Conservation (phyloP, 1,284 basidiomycete species). For the Cronartium quercuum region DNA sequence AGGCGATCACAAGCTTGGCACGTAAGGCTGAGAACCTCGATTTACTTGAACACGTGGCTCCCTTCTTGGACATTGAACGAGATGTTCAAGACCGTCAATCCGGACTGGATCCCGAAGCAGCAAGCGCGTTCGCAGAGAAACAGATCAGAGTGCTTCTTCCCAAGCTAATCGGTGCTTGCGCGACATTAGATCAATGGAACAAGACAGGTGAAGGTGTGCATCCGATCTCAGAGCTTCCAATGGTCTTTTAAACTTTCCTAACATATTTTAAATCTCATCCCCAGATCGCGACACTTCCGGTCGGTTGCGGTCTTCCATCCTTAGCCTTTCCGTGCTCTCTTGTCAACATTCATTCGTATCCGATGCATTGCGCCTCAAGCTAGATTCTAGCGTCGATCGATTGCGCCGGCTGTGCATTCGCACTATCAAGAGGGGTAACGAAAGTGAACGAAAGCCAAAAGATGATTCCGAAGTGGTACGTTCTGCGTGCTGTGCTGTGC, state of each 20-base stretch:
- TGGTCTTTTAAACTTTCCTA: not conserved
- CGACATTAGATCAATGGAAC: slow-evolving; percentile 12
- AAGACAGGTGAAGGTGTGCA: slow-evolving; percentile 20
- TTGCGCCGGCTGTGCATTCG: slow-evolving; percentile 21
- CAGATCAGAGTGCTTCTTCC: slow-evolving; percentile 14
- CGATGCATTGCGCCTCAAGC: slow-evolving; percentile 2
- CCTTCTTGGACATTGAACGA: not conserved
- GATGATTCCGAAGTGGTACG: not conserved
- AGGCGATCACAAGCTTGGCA: slow-evolving; percentile 24
- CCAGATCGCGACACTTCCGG: slow-evolving; percentile 5
- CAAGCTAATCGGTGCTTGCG: slow-evolving; percentile 11
- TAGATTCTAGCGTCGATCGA: slow-evolving; percentile 6
- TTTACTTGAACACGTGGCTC: slow-evolving; percentile 6
- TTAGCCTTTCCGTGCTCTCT: slow-evolving; percentile 12
- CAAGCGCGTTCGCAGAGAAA: not conserved
- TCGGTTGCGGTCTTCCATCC: slow-evolving; percentile 13
- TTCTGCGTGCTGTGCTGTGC: slow-evolving; percentile 12
- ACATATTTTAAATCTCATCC: not conserved
- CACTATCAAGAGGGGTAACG: slow-evolving; percentile 1
- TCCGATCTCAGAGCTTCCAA: not conserved
- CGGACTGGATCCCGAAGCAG: not conserved
- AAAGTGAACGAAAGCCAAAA: not conserved
- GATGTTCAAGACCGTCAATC: not conserved
- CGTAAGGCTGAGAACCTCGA: slow-evolving; percentile 34
- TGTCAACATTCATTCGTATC: slow-evolving; percentile 20